Evolutionary conservation across 2,329 filamentous ascomycete genomes (phyloP), one percentile per base, ranked within the genome.

Genomic region (Cladosporium sp.): DNA sequence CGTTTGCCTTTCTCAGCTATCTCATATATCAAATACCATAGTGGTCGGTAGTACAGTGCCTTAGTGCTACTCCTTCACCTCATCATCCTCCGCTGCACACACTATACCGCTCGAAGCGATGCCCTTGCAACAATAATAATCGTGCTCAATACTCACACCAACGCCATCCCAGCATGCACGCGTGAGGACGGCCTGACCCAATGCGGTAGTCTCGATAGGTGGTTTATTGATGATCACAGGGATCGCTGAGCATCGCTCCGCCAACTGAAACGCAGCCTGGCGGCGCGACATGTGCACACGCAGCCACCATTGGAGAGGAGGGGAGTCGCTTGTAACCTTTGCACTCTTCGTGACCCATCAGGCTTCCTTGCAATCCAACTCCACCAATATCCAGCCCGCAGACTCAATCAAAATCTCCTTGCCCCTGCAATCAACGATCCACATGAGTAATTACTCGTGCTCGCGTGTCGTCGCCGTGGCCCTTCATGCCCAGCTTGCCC

Each of bases 401-500:
- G 50, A 18, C 50, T 40, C 61, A 63, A 63, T 63, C 50, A 63
- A 11, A 63, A 49, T 46, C 35, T n/a, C 37, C 5, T 35, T 29
- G 50, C 61, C 50, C 61, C 61, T 63, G 50, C 61, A 63, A 63
- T 63, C 35, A 63, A 55, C 50, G 33, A 56, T 63, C 60, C 60
- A 40, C 60, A 55, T 12, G 28, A n/a, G 52, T 18, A 55, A 40
- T 61, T 61, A 35, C 40, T 49, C 58, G 28, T 44, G 58, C 49
- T 53, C 28, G 23, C 40, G n/a, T 55, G n/a, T 55, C 52, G 52
- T 46, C 40, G 40, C 23, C 23, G 23, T 26, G 23, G 23, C 23
- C 23, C 23, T 26, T 26, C 23, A 37, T 37, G 14, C 35, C 35
- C 35, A 18, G 33, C 33, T 11, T 50, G 46, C 21, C 49, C 49